Percentiles rank a stretch among this genome's conserved stretches.
phyloP scores from a whole-genome alignment of 2,329 filamentous ascomycete species.

The Nigrospora oryzae region DNA sequence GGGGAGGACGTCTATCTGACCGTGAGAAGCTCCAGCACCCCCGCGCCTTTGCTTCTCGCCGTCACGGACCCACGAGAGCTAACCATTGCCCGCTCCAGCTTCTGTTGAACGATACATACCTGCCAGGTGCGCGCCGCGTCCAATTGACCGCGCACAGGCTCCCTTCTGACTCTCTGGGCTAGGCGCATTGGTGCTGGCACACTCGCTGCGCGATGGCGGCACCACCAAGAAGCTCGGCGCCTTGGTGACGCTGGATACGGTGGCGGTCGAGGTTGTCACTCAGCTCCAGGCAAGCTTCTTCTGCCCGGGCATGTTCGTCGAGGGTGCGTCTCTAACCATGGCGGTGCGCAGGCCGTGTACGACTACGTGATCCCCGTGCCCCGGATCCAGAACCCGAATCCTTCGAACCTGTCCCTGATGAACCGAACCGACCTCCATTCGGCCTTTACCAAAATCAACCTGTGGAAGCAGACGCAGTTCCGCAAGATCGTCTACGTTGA shows the following conservation, averaged over 20 bases:
- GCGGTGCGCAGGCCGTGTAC: constrained; percentile 58
- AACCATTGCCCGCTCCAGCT: constrained; percentile 47
- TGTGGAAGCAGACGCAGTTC: constrained; percentile 89
- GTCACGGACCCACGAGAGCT: too few relatives aligned
- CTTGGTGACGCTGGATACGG: constrained; percentile 71
- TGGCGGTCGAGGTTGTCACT: constrained; percentile 66
- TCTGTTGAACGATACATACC: constrained; percentile 82
- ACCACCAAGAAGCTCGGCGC: constrained; percentile 79
- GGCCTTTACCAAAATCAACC: constrained; percentile 90
- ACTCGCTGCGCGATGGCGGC: constrained; percentile 87
- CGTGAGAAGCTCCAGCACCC: constrained; percentile 1
- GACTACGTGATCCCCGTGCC: constrained; percentile 83
- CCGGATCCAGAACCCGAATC: constrained; percentile 66
- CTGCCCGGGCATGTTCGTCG: not conserved
- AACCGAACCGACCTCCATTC: constrained; percentile 82
- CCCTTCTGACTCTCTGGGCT: constrained; percentile 9
- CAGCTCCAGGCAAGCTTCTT: constrained; percentile 60
- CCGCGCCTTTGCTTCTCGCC: not conserved
- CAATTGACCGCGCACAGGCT: not conserved
- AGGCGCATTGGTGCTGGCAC: constrained; percentile 90
- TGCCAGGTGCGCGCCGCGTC: constrained; percentile 59
- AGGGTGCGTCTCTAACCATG: not conserved
- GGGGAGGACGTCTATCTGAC: constrained; percentile 7
- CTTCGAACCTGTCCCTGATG: constrained; percentile 85
- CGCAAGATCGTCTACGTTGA: constrained; percentile 91